These are phyloP conservation scores for Sparassis latifolia DNA, from an alignment of 1,284 basidiomycete species.

Conservation along the genomic window DNA sequence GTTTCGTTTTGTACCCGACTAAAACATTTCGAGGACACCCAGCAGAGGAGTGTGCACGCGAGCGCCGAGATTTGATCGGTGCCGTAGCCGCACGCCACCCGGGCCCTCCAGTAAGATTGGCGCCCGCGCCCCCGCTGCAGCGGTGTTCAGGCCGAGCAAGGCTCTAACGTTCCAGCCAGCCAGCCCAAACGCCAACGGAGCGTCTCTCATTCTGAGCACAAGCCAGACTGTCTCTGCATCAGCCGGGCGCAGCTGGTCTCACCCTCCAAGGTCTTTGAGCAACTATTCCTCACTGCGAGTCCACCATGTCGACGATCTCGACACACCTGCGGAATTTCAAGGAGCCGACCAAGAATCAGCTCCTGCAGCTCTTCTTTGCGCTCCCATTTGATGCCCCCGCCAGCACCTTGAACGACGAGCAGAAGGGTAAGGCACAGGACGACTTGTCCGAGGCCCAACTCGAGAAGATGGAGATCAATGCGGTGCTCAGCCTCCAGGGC, in stretches of 20 bases:
- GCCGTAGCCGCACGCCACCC: too few species aligned
- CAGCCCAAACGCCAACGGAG: background rate
- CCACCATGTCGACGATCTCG: conserved; percentile 67
- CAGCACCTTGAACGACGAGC: conserved; percentile 8
- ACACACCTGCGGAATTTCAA: conserved; percentile 85
- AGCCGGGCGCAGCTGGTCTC: too few species aligned
- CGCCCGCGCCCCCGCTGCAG: too few species aligned
- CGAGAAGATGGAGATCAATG: conserved; percentile 88
- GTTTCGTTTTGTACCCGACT: too few species aligned
- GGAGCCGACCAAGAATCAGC: conserved; percentile 84
- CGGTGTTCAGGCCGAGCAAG: too few species aligned
- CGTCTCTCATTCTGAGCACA: background rate
- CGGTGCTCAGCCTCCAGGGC: conserved; percentile 72
- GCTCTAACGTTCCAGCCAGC: too few species aligned
- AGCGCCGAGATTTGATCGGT: too few species aligned
- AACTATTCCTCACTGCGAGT: background rate
- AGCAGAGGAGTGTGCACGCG: too few species aligned
- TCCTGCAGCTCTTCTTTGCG: conserved; percentile 80
- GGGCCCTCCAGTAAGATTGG: too few species aligned
- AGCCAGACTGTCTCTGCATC: too few species aligned
- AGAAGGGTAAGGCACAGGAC: conserved; percentile 9
- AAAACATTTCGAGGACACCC: too few species aligned
- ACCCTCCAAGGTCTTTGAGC: background rate
- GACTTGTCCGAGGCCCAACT: conserved; percentile 6
- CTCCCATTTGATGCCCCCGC: conserved; percentile 38